These are phyloP conservation scores for Mycena rebaudengoi DNA, from an alignment of 768 basidiomycete species.

Conservation along the genomic window DNA sequence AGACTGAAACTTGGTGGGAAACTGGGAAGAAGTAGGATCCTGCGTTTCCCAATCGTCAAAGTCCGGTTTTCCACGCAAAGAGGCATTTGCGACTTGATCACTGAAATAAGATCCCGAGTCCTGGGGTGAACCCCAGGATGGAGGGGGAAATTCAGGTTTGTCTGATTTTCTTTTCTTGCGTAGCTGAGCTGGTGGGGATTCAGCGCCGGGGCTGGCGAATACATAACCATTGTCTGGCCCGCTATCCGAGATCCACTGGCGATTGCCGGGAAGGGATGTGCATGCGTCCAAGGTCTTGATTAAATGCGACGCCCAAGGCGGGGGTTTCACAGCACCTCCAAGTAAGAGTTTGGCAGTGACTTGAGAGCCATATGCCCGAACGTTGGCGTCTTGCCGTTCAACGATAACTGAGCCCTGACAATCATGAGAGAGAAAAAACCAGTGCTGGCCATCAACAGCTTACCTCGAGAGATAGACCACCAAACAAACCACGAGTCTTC, in stretches of 20 bases:
- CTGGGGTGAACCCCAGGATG: constrained; percentile 63
- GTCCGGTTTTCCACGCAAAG: constrained; percentile 23
- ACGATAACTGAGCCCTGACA: constrained; percentile 82
- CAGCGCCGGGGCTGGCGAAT: constrained; percentile 58
- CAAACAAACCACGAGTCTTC: constrained; percentile 93
- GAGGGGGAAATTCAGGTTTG: constrained; percentile 64
- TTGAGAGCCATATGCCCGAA: constrained; percentile 77
- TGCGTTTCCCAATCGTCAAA: constrained; percentile 43
- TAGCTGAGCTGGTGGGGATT: constrained; percentile 45
- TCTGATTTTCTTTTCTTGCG: constrained; percentile 58
- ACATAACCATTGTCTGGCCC: constrained; percentile 55
- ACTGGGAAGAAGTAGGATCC: constrained; percentile 34
- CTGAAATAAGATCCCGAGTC: constrained; percentile 66
- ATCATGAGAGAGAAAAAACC: neutral
- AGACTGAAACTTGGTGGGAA: constrained; percentile 56
- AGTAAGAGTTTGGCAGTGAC: constrained; percentile 85
- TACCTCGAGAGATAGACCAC: constrained; percentile 82
- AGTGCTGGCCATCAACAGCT: neutral
- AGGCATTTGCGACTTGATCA: constrained; percentile 25
- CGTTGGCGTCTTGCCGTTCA: constrained; percentile 93
- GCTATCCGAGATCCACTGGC: constrained; percentile 72
- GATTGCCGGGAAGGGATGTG: constrained; percentile 72
- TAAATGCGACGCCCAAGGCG: constrained; percentile 80
- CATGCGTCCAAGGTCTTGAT: constrained; percentile 78
- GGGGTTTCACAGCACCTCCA: constrained; percentile 76